Conservation (phyloP, 1,284 basidiomycete species). For the Earliella scabrosa region DNA sequence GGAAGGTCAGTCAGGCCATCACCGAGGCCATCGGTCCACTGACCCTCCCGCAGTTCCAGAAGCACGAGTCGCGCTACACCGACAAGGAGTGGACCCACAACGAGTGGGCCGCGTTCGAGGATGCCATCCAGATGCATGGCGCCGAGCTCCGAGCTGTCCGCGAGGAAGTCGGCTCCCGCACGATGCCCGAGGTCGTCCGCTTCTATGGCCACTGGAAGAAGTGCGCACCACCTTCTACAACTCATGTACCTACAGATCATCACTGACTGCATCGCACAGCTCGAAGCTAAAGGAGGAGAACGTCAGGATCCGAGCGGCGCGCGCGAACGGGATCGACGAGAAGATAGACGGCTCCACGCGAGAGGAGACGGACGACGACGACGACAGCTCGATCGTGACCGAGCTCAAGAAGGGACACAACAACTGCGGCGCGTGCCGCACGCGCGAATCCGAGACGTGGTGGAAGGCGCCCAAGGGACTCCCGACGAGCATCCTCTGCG, state of each 20-base stretch:
- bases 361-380: slow-evolving; percentile 54
- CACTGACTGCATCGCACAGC: too few species aligned
- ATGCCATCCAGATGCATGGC: slow-evolving; percentile 70
- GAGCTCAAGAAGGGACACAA: slow-evolving; percentile 57
- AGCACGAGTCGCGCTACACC: slow-evolving; percentile 64
- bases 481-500: slow-evolving; percentile 73
- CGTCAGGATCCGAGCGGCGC: slow-evolving; percentile 50
- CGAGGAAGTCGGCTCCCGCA: slow-evolving; percentile 73
- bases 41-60: slow-evolving; percentile 65
- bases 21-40: not conserved
- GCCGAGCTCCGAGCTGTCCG: slow-evolving; percentile 81
- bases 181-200: slow-evolving; percentile 79
- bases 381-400: slow-evolving; percentile 71
- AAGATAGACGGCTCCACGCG: slow-evolving; percentile 22
- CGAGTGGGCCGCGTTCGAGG: slow-evolving; percentile 78
- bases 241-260: too few species aligned
- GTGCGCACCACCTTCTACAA: too few species aligned
- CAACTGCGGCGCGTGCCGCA: slow-evolving; percentile 80
- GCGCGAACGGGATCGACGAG: slow-evolving; percentile 43
- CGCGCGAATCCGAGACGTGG: slow-evolving; percentile 76
- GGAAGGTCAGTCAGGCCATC: slow-evolving; percentile 55
- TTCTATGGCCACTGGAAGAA: slow-evolving; percentile 89
- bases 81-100: slow-evolving; percentile 76
- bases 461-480: slow-evolving; percentile 88
- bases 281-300: slow-evolving; percentile 71